Evolutionary conservation across 1,284 basidiomycete genomes (phyloP).

Genomic region (Garcileccinum viscosum): DNA sequence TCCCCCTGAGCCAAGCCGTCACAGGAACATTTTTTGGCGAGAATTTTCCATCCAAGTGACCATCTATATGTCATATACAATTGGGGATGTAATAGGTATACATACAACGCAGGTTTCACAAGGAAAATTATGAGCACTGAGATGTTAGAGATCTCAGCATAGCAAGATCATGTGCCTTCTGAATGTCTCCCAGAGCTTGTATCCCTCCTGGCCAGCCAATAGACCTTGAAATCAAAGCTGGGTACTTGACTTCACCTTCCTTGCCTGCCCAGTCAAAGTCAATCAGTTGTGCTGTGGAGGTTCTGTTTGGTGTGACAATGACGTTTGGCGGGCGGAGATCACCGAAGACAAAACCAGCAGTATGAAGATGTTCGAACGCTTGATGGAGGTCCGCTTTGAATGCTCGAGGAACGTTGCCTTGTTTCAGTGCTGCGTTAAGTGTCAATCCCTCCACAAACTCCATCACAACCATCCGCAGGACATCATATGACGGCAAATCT

Average conservation of each 20-base stretch:
- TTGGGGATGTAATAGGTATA: too few species aligned
- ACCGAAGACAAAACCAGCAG: slow-evolving; percentile 21
- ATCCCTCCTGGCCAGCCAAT: slow-evolving; percentile 17
- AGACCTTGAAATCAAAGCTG: slow-evolving; percentile 4
- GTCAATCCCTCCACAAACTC: slow-evolving; percentile 10
- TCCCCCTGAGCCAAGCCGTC: too few species aligned
- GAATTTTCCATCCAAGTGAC: too few species aligned
- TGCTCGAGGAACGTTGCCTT: not conserved
- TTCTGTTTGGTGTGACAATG: slow-evolving; percentile 6
- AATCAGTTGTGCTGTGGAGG: slow-evolving; percentile 4
- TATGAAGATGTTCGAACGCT: slow-evolving; percentile 11
- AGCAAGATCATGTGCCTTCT: slow-evolving; percentile 8
- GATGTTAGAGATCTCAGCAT: slow-evolving; percentile 7
- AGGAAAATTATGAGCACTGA: not conserved
- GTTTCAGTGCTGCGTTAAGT: not conserved
- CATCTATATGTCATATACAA: too few species aligned
- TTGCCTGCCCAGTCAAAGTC: slow-evolving; percentile 19
- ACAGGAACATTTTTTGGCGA: too few species aligned
- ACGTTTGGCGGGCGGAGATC: slow-evolving; percentile 25
- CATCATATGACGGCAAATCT: slow-evolving; percentile 16
- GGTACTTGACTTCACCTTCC: slow-evolving; percentile 21
- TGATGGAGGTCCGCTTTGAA: slow-evolving; percentile 1
- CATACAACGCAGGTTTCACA: too few species aligned
- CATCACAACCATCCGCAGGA: slow-evolving; percentile 33
- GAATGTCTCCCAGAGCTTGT: slow-evolving; percentile 6